Evolutionary conservation across 2,329 filamentous ascomycete genomes (phyloP).

Genomic region (Fusarium poae): DNA sequence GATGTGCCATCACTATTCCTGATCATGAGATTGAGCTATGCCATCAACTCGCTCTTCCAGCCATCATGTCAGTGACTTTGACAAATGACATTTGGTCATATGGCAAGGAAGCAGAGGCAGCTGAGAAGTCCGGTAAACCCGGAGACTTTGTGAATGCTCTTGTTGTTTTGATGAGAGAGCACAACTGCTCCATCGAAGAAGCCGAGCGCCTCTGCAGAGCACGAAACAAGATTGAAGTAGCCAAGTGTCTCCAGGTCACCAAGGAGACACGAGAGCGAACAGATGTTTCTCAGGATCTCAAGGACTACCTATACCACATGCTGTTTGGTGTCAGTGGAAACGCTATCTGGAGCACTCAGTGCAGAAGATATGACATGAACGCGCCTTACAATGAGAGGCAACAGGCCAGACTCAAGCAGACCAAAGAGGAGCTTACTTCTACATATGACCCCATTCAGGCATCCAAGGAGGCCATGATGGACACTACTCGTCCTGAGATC

Average conservation of each 20-base stretch:
- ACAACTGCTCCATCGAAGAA: background rate
- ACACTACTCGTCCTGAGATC: background rate
- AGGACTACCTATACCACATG: background rate
- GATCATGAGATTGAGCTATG: background rate
- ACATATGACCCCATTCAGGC: background rate
- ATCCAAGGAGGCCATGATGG: background rate
- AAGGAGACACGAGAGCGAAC: background rate
- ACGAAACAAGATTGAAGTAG: constrained; percentile 1
- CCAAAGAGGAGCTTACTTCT: background rate
- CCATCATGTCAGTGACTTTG: background rate
- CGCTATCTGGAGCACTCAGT: background rate
- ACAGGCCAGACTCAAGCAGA: background rate
- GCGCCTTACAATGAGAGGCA: background rate
- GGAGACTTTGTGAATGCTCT: background rate
- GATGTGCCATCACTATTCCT: background rate
- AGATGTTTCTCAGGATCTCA: constrained; percentile 3
- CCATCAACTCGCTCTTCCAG: background rate
- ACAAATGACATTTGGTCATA: background rate
- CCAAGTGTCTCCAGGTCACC: background rate
- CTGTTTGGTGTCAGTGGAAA: constrained; percentile 2
- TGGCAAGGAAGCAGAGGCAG: background rate
- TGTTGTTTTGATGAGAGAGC: background rate
- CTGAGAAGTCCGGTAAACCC: background rate
- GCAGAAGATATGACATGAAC: background rate
- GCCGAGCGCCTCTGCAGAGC: background rate